Base-by-base conservation (phyloP, 2,329 filamentous ascomycete genomes). In the Peltaster fructicola region DNA sequence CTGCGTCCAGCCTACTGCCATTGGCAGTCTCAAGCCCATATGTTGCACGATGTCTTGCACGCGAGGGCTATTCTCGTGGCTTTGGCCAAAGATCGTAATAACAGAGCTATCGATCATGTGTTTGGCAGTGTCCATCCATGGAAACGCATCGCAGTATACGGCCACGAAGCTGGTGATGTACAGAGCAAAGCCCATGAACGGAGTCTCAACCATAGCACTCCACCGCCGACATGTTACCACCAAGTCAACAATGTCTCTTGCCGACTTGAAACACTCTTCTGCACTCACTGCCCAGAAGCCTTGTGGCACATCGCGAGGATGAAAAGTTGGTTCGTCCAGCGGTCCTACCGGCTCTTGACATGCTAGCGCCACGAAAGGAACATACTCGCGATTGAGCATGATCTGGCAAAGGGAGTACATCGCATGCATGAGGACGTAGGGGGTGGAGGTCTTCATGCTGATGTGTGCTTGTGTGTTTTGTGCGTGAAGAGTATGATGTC, bases 401-500 rank as follows among this genome's bases (percentile, higher is more conserved):
- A 80, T 70, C 28, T 64, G 60, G 41, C 69, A 77, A 2, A 78
- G 54, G 2, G 65, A 63, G 30, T 68, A 63, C 1, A 77, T 60
- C 37, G 71, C 68, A 38, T 80, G 74, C 27, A 80, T 52, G 3
- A 74, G 60, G 7, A 71, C 64, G 39, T 73, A 80, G 6, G 65
- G 61, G 22, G 69, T 71, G 2, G 67, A 67, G 2, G 65, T 67
- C 20, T 67, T 61, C 27, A 67, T 61, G 31, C 65, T 68, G 36
- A 75, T 68, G 38, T 78, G 72, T 13, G 65, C 68, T 37, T 67
- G 64, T 20, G 71, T 70, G 41, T 77, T 78, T 19, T 59, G 57
- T 5, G 59, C 51, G 2, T 62, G 72, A 25, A 74, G 59, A 2
- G 54, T 62, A 22, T 74, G 65, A 5, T 63, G 57, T 11, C 52